Conservation (phyloP, 1,139 yeast genomes). For the Yamadazyma siamensis region DNA sequence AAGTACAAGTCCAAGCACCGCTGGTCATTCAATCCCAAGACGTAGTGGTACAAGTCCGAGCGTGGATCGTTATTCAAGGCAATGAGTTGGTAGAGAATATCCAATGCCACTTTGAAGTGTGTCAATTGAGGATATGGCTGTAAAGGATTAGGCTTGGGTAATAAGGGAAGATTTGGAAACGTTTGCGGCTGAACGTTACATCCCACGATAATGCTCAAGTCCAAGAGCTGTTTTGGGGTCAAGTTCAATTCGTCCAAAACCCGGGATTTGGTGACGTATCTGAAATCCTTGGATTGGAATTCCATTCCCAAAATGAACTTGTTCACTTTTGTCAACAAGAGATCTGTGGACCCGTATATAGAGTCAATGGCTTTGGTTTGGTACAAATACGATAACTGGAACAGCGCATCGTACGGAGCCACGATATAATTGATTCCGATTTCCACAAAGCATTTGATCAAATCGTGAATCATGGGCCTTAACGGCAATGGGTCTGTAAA, state of each 20-base stretch:
- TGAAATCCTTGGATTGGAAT: slow-evolving; percentile 58
- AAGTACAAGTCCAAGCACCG: slow-evolving; percentile 34
- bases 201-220: slow-evolving; percentile 74
- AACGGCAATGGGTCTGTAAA: slow-evolving; percentile 44
- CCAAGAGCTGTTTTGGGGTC: slow-evolving; percentile 64
- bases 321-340: slow-evolving; percentile 61
- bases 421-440: slow-evolving; percentile 64
- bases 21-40: slow-evolving; percentile 37
- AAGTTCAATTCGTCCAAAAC: slow-evolving; percentile 61
- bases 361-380: slow-evolving; percentile 61
- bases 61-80: slow-evolving; percentile 25
- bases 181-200: slow-evolving; percentile 69
- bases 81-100: slow-evolving; percentile 37
- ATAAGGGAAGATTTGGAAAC: slow-evolving; percentile 55
- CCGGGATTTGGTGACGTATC: slow-evolving; percentile 59
- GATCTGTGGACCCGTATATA: slow-evolving; percentile 82
- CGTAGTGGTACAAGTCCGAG: slow-evolving; percentile 33
- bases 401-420: slow-evolving; percentile 81
- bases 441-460: slow-evolving; percentile 56
- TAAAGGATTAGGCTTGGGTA: slow-evolving; percentile 43
- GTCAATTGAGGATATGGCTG: slow-evolving; percentile 44
- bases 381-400: slow-evolving; percentile 73
- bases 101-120: slow-evolving; percentile 43
- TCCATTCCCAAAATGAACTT: slow-evolving; percentile 75
- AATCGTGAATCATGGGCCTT: slow-evolving; percentile 51